These are phyloP conservation scores for Candida quercuum DNA, from an alignment of 805 yeast species.

Conservation along the genomic window DNA sequence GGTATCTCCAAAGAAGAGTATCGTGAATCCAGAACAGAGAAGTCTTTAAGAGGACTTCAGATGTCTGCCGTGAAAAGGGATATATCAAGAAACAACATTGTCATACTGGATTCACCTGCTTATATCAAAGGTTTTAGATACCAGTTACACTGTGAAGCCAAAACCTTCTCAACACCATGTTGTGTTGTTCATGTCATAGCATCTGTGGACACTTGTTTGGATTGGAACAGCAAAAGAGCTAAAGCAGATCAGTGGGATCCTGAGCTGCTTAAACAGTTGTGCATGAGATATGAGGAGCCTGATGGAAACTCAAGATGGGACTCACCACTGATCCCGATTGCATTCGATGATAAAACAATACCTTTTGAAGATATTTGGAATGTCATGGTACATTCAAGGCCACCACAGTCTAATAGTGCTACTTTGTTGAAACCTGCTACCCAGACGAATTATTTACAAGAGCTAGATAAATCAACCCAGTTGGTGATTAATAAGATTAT, in stretches of 20 bases:
- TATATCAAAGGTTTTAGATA: constrained; percentile 95
- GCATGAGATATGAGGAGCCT: constrained; percentile 92
- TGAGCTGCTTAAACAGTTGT: constrained; percentile 58
- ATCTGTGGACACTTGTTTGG: constrained; percentile 53
- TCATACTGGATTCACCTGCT: constrained; percentile 77
- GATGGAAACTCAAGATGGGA: constrained; percentile 87
- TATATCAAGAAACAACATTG: constrained; percentile 61
- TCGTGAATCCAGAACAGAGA: constrained; percentile 68
- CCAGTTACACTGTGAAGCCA: constrained; percentile 91
- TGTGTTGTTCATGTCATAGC: constrained; percentile 78
- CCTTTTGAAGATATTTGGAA: constrained; percentile 68
- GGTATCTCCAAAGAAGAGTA: constrained; percentile 70
- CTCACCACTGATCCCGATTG: constrained; percentile 76
- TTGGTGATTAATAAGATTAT: constrained; percentile 56
- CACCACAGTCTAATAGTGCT: constrained; percentile 78
- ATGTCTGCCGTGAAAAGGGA: constrained; percentile 87
- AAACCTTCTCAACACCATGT: constrained; percentile 73
- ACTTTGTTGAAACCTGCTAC: constrained; percentile 79
- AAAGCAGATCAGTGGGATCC: constrained; percentile 51
- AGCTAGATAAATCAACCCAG: constrained; percentile 68
- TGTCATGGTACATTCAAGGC: constrained; percentile 44
- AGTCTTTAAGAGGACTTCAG: constrained; percentile 76
- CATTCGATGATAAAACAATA: constrained; percentile 44
- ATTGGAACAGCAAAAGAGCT: constrained; percentile 47
- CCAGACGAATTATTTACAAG: constrained; percentile 68